Percentiles rank a stretch among this genome's conserved stretches.
Conservation (phyloP, 164 flowering plant genomes). For the Warburgia ugandensis region DNA sequence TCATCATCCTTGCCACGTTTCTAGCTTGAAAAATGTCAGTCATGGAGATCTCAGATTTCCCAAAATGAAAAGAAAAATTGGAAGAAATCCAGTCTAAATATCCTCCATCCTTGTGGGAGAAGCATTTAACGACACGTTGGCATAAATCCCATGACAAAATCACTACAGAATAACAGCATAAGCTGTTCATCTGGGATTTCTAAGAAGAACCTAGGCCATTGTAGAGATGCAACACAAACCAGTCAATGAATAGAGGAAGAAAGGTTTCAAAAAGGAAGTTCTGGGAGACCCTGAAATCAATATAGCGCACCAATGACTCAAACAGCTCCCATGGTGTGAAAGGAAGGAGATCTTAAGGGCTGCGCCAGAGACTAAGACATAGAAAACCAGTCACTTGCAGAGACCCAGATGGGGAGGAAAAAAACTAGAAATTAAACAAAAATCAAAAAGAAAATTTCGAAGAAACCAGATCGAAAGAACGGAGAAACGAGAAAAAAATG, state of each 20-base stretch:
- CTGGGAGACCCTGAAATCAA: not conserved
- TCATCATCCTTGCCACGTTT: slow-evolving; percentile 6
- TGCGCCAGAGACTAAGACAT: not conserved
- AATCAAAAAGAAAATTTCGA: too few species aligned
- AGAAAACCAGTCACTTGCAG: not conserved
- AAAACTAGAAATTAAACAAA: not conserved
- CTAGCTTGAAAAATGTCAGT: not conserved
- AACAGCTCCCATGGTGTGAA: slow-evolving; percentile 6
- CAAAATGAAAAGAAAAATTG: not conserved
- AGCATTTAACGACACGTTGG: not conserved
- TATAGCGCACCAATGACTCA: slow-evolving; percentile 13
- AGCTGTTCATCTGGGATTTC: not conserved
- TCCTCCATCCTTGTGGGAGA: not conserved
- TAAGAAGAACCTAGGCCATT: not conserved
- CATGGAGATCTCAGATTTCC: not conserved
- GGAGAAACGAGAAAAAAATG: too few species aligned
- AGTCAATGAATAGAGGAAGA: not conserved
- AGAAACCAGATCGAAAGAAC: too few species aligned
- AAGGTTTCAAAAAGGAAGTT: not conserved
- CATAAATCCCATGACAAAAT: not conserved
- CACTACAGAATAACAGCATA: not conserved
- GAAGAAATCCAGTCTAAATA: too few species aligned
- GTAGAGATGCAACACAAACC: not conserved
- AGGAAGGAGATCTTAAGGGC: slow-evolving; percentile 17
- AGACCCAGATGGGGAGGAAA: not conserved